Evolutionary conservation across 1,284 basidiomycete genomes (phyloP).

Genomic region (Wolfiporia cocos): DNA sequence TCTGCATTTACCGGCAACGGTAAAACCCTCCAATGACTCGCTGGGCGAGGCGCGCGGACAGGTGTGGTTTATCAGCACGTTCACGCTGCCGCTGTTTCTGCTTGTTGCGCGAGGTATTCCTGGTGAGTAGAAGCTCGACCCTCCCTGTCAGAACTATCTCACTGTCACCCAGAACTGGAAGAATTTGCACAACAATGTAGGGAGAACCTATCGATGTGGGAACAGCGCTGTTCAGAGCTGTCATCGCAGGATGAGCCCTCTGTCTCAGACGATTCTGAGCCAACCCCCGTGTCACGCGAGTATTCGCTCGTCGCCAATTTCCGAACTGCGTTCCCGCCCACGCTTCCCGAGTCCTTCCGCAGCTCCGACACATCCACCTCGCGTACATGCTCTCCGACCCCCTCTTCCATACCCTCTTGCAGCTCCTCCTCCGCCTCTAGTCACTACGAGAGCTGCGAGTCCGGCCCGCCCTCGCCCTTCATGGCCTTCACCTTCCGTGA

Average conservation of each 20-base stretch:
- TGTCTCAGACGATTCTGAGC: conserved; percentile 8
- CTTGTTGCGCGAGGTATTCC: conserved; percentile 69
- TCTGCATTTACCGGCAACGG: conserved; percentile 71
- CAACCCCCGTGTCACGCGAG: conserved; percentile 15
- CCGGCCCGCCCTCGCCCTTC: conserved; percentile 21
- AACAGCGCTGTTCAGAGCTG: conserved; percentile 41
- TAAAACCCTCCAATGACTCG: conserved; percentile 57
- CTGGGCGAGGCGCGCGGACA: conserved; percentile 78
- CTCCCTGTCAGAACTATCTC: neutral
- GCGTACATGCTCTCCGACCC: conserved; percentile 11
- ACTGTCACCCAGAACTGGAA: conserved; percentile 45
- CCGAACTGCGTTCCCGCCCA: conserved; percentile 54
- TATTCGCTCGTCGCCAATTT: conserved; percentile 43
- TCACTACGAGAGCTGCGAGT: conserved; percentile 25
- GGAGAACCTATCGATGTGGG: conserved; percentile 64
- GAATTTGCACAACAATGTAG: conserved; percentile 58
- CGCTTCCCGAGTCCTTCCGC: conserved; percentile 39
- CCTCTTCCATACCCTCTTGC: conserved; percentile 5
- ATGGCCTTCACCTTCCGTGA: conserved; percentile 10
- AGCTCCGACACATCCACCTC: conserved; percentile 11
- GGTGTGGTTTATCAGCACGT: conserved; percentile 84
- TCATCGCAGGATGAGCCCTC: conserved; percentile 12
- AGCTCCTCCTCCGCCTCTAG: conserved; percentile 16
- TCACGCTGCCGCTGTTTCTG: conserved; percentile 79
- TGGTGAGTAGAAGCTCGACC: conserved; percentile 36